A percentile compares a stretch with the other conserved stretches of the same genome.
Evolutionary conservation across 2,329 filamentous ascomycete species (phyloP).

Genomic region (Ceratocystis cubensis): DNA sequence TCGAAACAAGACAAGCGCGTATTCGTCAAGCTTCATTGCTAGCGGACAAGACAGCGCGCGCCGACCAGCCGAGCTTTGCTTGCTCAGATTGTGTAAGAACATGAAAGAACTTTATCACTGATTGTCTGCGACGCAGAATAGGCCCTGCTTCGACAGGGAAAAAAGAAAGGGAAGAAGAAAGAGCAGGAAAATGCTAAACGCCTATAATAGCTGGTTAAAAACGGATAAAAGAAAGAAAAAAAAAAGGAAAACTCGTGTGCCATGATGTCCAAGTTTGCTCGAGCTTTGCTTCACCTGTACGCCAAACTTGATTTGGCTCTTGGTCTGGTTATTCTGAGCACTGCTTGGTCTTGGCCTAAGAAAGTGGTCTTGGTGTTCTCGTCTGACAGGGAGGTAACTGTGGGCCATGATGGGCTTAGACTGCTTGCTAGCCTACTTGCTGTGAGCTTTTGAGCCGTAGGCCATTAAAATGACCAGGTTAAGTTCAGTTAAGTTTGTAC

Average conservation of each 20-base stretch:
- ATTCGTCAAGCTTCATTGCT: not conserved
- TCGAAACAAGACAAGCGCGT: not conserved
- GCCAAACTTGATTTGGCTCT: constrained; percentile 9
- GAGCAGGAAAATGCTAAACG: not conserved
- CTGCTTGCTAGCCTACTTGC: not conserved
- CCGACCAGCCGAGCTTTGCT: too few relatives aligned
- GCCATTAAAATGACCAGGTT: not conserved
- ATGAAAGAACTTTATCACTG: too few relatives aligned
- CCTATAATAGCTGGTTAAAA: not conserved
- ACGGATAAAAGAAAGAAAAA: not conserved
- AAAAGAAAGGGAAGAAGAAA: not conserved
- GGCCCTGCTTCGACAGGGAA: not conserved
- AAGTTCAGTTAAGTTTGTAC: not conserved
- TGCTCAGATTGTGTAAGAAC: too few relatives aligned
- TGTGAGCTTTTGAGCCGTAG: not conserved
- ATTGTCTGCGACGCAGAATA: too few relatives aligned
- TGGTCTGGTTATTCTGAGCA: not conserved
- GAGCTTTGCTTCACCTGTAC: constrained; percentile 8
- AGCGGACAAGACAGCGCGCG: too few relatives aligned
- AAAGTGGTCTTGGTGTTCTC: not conserved
- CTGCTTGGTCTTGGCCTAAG: not conserved
- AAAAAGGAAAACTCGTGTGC: not conserved
- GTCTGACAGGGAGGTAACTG: constrained; percentile 1
- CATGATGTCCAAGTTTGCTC: not conserved
- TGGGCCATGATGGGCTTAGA: not conserved